Percentiles rank a stretch among this genome's conserved stretches.
Conservation (phyloP, 768 basidiomycete genomes). For the Naganishia onofrii region DNA sequence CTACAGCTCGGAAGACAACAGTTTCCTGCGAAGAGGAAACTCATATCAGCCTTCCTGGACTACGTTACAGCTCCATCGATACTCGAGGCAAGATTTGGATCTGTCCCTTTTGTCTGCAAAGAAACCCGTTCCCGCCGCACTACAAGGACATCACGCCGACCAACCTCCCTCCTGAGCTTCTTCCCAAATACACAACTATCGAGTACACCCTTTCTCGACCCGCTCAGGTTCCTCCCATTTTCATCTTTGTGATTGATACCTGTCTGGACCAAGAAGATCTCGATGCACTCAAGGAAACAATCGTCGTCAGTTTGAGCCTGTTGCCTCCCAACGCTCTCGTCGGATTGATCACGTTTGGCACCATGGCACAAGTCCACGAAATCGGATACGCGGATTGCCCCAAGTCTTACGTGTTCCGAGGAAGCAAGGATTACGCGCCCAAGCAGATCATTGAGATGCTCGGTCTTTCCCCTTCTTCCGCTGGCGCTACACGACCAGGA, state of each 20-base stretch:
- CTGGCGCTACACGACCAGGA: constrained; percentile 58
- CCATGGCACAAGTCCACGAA: constrained; percentile 99
- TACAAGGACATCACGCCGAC: constrained; percentile 98
- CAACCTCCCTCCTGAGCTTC: constrained; percentile 90
- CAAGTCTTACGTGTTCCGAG: constrained; percentile 98
- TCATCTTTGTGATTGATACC: constrained; percentile 95
- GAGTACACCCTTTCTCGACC: constrained; percentile 96
- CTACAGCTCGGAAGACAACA: neutral
- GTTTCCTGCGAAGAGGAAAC: neutral
- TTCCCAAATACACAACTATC: constrained; percentile 98
- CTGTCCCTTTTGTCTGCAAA: constrained; percentile 94
- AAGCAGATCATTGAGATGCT: constrained; percentile 99
- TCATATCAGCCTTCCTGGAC: neutral
- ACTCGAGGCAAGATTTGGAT: constrained; percentile 99
- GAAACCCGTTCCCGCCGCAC: constrained; percentile 95
- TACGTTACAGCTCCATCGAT: constrained; percentile 84
- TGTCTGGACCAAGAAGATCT: constrained; percentile 89
- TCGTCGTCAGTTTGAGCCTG: constrained; percentile 87
- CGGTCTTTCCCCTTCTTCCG: constrained; percentile 64
- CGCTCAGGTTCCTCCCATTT: constrained; percentile 88
- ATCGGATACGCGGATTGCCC: constrained; percentile 92
- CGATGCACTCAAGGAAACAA: constrained; percentile 88
- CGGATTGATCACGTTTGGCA: constrained; percentile 92
- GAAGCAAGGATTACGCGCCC: constrained; percentile 89
- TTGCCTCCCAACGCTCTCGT: constrained; percentile 92